Base-by-base conservation (phyloP, 2,329 filamentous ascomycete species). In the Botryotinia convoluta region DNA sequence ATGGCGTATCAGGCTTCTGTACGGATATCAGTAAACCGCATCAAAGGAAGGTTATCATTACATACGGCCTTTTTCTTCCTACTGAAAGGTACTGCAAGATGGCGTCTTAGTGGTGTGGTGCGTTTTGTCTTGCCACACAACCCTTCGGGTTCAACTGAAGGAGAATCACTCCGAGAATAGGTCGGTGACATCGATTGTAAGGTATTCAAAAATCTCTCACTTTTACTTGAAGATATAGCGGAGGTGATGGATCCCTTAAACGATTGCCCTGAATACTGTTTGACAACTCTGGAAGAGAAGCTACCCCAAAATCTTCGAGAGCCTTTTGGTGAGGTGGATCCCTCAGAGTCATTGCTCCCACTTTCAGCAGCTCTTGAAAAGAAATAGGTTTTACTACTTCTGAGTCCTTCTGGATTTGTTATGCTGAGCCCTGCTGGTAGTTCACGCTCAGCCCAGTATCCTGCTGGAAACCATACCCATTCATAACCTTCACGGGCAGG, bases 401-500 rank as follows among this genome's bases (percentile, higher is more conserved):
- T 69, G 20, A 51, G 51, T 20, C 60, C 39, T 44, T 69, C 64
- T 35, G 37, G 39, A 26, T 35, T 60, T 9, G 26, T 42, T 26
- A 54, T 35, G 39, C 35, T 20, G 35, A 45, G 62, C 12, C 22
- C 45, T 68, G 39, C 70, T 22, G 45, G 65, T n/a, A 81, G 75
- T 75, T 85, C 82, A n/a, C 88, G 83, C 80, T 90, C 88, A n/a
- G 88, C 88, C 88, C 87, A 90, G 78, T 88, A 90, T 9, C 88
- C 88, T 69, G 85, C 86, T 1, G 88, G 88, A 78, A 88, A 89
- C 88, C 88, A 90, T 37, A 90, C 88, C 88, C 87, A 90, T 81
- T 90, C 88, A 77, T 81, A 84, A 59, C 88, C 87, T 62, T 86
- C 83, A 67, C 81, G 85, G 71, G 88, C 81, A n/a, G 86, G 84